Conservation (phyloP, 768 basidiomycete species). For the Amanita fuliginea region DNA sequence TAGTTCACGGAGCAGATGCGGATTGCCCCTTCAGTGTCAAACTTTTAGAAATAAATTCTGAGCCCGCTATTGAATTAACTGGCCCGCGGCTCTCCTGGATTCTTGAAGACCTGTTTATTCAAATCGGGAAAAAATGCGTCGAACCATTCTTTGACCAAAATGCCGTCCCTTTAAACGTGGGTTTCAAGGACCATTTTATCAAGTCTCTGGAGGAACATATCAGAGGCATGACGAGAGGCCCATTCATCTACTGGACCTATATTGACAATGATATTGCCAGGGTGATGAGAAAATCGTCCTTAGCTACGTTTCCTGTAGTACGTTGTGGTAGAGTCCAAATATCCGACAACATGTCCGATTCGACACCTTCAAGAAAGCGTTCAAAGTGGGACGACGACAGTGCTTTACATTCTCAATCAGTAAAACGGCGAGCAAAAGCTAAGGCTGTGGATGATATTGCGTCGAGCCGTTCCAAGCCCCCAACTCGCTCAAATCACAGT, state of each 20-base stretch:
- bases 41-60: conserved; percentile 87
- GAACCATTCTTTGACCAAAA: conserved; percentile 45
- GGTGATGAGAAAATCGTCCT: neutral
- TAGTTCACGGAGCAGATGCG: conserved; percentile 30
- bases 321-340: too few relatives aligned
- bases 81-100: conserved; percentile 76
- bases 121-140: conserved; percentile 58
- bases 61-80: conserved; percentile 92
- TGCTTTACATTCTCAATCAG: conserved; percentile 13
- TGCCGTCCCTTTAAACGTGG: conserved; percentile 29
- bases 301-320: neutral
- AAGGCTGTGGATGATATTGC: conserved; percentile 19
- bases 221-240: conserved; percentile 10
- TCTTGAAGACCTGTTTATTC: conserved; percentile 67
- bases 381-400: conserved; percentile 60
- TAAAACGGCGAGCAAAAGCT: conserved; percentile 46
- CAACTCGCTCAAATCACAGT: conserved; percentile 34
- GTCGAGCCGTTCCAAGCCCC: conserved; percentile 5
- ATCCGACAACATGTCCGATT: conserved; percentile 21
- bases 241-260: neutral
- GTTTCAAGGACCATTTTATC: conserved; percentile 39
- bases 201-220: conserved; percentile 59
- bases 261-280: neutral
- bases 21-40: conserved; percentile 42
- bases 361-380: conserved; percentile 58